A percentile compares a stretch with the other conserved stretches of the same genome.
These are phyloP conservation scores for Dendrobium chrysotoxum DNA, from an alignment of 106 monocot genomes.

Conservation along the genomic window DNA sequence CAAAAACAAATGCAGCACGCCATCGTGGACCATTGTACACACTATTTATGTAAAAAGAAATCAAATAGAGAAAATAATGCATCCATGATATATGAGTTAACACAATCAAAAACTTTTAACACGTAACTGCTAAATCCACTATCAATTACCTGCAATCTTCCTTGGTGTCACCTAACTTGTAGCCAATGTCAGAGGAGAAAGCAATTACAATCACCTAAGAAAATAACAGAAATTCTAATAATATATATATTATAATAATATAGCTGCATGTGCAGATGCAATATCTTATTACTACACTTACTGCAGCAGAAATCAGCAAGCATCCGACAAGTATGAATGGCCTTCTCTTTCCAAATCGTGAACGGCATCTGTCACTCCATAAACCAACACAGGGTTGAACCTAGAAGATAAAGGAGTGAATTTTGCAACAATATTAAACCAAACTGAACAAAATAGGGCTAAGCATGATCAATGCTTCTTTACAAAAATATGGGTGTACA, in stretches of 20 bases:
- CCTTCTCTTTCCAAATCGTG: slow-evolving; percentile 65
- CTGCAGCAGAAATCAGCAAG: slow-evolving; percentile 61
- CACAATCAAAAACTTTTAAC: not conserved
- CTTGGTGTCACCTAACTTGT: slow-evolving; percentile 72
- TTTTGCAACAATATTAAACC: not conserved
- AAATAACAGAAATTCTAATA: not conserved
- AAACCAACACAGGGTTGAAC: slow-evolving; percentile 91
- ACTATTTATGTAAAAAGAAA: slow-evolving; percentile 28
- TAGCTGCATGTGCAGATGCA: not conserved
- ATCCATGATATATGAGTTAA: not conserved
- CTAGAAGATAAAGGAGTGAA: slow-evolving; percentile 14
- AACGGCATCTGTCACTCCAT: slow-evolving; percentile 74
- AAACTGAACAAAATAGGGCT: not conserved
- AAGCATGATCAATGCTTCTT: not conserved
- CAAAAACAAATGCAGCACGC: slow-evolving; percentile 76
- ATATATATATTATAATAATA: not conserved
- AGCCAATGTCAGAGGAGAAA: slow-evolving; percentile 87
- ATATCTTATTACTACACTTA: slow-evolving; percentile 20
- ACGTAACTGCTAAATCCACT: not conserved
- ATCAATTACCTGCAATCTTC: slow-evolving; percentile 65
- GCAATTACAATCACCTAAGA: slow-evolving; percentile 69
- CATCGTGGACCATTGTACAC: slow-evolving; percentile 71
- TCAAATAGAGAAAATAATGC: not conserved
- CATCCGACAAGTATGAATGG: slow-evolving; percentile 83
- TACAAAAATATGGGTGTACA: not conserved